Conservation (phyloP, 768 basidiomycete species). For the Pleurotus giganteus region DNA sequence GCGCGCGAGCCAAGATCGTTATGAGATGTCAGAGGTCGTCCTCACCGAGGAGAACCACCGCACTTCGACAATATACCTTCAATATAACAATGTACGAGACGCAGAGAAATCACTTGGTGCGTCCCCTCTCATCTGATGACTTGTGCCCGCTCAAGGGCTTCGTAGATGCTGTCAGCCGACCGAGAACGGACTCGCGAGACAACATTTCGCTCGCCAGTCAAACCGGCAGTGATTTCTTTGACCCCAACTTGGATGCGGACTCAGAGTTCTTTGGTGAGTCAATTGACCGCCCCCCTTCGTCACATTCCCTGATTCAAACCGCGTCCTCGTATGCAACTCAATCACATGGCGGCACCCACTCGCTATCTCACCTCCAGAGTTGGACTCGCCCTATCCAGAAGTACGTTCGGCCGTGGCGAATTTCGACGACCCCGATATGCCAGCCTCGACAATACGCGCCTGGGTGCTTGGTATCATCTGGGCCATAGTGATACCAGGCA, state of each 20-base stretch:
- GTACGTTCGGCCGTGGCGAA: slow-evolving; percentile 70
- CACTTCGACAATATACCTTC: slow-evolving; percentile 6
- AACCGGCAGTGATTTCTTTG: slow-evolving; percentile 4
- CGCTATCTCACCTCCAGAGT: slow-evolving; percentile 24
- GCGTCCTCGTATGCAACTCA: not conserved
- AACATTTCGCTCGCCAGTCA: slow-evolving; percentile 7
- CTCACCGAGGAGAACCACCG: not conserved
- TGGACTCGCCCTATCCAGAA: slow-evolving; percentile 80
- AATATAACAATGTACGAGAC: slow-evolving; percentile 7
- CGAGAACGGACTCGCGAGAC: slow-evolving; percentile 2
- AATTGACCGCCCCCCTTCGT: not conserved
- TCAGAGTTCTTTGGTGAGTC: slow-evolving; percentile 4
- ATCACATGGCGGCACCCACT: slow-evolving; percentile 3
- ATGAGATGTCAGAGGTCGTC: slow-evolving; percentile 9
- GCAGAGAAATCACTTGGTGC: slow-evolving; percentile 9
- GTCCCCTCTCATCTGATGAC: not conserved
- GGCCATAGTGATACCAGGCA: slow-evolving; percentile 62
- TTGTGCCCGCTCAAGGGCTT: not conserved
- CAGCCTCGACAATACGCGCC: slow-evolving; percentile 47
- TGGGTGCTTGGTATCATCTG: slow-evolving; percentile 58
- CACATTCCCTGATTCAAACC: not conserved
- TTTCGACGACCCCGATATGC: slow-evolving; percentile 49
- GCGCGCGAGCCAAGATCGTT: not conserved
- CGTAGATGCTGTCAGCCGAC: slow-evolving; percentile 6
- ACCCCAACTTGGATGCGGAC: slow-evolving; percentile 4